Percentiles rank a stretch among this genome's conserved stretches.
These are phyloP conservation scores for Colletotrichum limetticola DNA, from an alignment of 2,329 filamentous ascomycete genomes.

Conservation along the genomic window DNA sequence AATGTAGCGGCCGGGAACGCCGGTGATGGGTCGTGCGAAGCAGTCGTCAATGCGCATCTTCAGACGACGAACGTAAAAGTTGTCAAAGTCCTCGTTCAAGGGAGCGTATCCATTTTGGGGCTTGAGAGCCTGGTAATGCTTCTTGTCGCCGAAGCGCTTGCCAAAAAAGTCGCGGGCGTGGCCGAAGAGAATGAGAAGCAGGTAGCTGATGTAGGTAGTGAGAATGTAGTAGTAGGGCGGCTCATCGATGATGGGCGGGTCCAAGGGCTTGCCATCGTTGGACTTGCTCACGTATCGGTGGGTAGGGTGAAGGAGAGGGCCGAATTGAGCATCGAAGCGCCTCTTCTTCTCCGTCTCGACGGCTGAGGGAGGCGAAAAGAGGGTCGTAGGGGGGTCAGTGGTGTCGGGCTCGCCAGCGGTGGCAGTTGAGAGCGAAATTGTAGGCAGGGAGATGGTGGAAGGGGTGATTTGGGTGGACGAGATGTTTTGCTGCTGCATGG, in stretches of 20 bases:
- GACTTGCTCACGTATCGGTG: constrained; percentile 93
- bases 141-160: constrained; percentile 89
- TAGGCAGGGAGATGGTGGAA: constrained; percentile 82
- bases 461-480: constrained; percentile 74
- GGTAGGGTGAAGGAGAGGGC: constrained; percentile 80
- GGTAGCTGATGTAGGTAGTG: constrained; percentile 98
- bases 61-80: constrained; percentile 92
- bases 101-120: constrained; percentile 91
- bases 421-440: constrained; percentile 90
- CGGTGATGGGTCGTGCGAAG: constrained; percentile 91
- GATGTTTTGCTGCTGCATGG: constrained; percentile 70
- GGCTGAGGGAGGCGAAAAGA: constrained; percentile 90
- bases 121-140: constrained; percentile 83
- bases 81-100: constrained; percentile 98
- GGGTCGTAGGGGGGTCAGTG: constrained; percentile 77
- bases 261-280: constrained; percentile 77
- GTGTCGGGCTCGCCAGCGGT: constrained; percentile 78
- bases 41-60: constrained; percentile 97
- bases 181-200: constrained; percentile 94
- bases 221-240: constrained; percentile 97
- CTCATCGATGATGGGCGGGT: constrained; percentile 89
- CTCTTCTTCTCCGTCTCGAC: constrained; percentile 82
- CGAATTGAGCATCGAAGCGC: constrained; percentile 89
- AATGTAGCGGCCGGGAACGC: constrained; percentile 93
- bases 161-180: constrained; percentile 98